phyloP scores from a whole-genome alignment of 257 asterid genomes.

The Linaria vulgaris region DNA sequence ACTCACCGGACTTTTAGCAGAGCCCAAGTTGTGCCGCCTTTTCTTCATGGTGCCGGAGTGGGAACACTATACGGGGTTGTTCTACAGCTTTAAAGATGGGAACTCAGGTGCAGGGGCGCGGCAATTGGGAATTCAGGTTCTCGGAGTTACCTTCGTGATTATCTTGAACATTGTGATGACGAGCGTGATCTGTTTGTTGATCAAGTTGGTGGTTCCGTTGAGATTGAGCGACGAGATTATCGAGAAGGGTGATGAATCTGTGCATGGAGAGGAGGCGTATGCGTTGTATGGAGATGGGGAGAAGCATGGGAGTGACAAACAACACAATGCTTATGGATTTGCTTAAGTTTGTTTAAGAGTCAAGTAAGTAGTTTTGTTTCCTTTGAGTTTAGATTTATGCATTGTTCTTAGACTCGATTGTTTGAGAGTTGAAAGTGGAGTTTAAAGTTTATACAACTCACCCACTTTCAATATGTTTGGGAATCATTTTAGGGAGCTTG shows the following conservation, averaged over 20 bases:
- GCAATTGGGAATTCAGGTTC: conserved; percentile 25
- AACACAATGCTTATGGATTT: conserved; percentile 23
- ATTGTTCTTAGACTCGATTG: too few species aligned
- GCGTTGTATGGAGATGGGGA: conserved; percentile 29
- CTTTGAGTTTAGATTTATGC: neutral
- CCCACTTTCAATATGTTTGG: too few species aligned
- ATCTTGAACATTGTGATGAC: conserved; percentile 21
- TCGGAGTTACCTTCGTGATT: conserved; percentile 20
- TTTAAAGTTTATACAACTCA: too few species aligned
- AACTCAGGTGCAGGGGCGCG: conserved; percentile 11
- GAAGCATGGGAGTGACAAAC: conserved; percentile 4
- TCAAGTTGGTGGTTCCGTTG: conserved; percentile 21
- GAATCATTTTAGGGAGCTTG: too few species aligned
- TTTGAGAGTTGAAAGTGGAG: too few species aligned
- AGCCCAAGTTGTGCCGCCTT: conserved; percentile 25
- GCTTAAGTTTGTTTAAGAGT: conserved; percentile 8
- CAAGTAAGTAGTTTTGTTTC: neutral
- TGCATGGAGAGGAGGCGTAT: conserved; percentile 31
- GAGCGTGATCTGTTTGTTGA: conserved; percentile 21
- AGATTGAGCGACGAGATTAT: conserved; percentile 23
- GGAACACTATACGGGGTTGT: conserved; percentile 23
- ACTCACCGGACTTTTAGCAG: conserved; percentile 24
- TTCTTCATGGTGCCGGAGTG: conserved; percentile 21
- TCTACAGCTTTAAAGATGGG: conserved; percentile 22
- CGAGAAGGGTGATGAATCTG: conserved; percentile 30